Conservation (phyloP, 2,329 filamentous ascomycete genomes). For the Fusarium udum region DNA sequence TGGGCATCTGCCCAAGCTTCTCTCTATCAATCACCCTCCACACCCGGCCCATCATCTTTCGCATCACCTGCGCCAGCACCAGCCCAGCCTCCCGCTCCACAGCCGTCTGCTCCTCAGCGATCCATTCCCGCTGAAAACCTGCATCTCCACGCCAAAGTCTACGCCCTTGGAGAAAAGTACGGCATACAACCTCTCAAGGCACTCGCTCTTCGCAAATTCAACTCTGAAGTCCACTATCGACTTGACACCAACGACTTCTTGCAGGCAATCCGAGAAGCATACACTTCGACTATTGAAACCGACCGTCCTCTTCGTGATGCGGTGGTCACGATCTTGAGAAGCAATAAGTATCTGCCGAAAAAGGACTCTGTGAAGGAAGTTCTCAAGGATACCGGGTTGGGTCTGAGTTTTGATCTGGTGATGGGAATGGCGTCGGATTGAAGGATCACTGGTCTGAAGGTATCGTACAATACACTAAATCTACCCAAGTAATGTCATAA, state of each 20-base stretch:
- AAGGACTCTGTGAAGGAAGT: background rate
- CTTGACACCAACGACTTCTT: background rate
- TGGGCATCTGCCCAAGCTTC: rapidly evolving
- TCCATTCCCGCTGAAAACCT: rapidly evolving
- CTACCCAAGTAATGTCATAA: rapidly evolving
- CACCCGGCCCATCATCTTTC: rapidly evolving
- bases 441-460: background rate
- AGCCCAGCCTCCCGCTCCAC: background rate
- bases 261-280: rapidly evolving
- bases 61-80: background rate
- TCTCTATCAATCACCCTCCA: rapidly evolving
- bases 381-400: rapidly evolving
- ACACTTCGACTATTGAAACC: background rate
- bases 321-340: background rate
- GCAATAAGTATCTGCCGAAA: rapidly evolving
- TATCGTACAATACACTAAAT: rapidly evolving
- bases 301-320: background rate
- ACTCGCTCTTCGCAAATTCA: rapidly evolving
- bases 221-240: rapidly evolving
- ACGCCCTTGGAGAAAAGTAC: background rate
- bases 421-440: background rate
- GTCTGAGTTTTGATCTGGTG: background rate
- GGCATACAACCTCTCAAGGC: rapidly evolving
- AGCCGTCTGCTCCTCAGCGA: rapidly evolving
- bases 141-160: background rate